Base-by-base conservation (phyloP, 1,284 basidiomycete species). In the Austropuccinia psidii region DNA sequence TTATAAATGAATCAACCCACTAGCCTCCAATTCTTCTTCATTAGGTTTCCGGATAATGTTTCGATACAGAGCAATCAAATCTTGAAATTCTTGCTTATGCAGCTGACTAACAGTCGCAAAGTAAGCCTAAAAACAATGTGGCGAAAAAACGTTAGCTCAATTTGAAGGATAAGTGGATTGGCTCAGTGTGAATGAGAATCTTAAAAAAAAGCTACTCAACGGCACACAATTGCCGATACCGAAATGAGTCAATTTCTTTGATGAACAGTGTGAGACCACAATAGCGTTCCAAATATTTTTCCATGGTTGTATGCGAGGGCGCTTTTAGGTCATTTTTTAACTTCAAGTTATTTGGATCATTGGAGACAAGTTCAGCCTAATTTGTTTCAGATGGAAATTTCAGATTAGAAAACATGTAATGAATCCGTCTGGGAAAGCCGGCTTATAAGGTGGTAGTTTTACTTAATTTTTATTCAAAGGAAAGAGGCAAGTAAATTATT, bases 191-290 rank as follows among this genome's bases (percentile, higher is more conserved):
- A 60, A n/a, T 33, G n/a, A 5, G 5, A 43, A 17, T 0, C 7
- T 29, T 0, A 31, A n/a, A n/a, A n/a, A n/a, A 54, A 55, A 47
- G 37, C 60, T 15, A 84, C 90, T 74, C 79, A 69, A 95, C 93
- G 61, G 88, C 89, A 79, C 92, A 96, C 39, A 95, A 82, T 78
- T 89, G 90, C 52, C 87, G 89, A 80, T 95, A 96, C 33, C 88
- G 81, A 65, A 81, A 82, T 80, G 93, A 90, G 74, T 94, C 92
- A 87, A 96, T 94, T 82, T 98, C 95, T 80, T 93, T 94, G 76
- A 97, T 83, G 79, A 95, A 98, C 17, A 98, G 84, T 81, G 98
- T 87, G 60, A 98, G 80, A 1, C 94, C 94, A 58, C 89, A 87
- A 80, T 98, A 98, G 60, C 88, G 85, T 31, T 90, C 91, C 11